A percentile compares a stretch with the other conserved stretches of the same genome.
Conservation (phyloP, 2,329 filamentous ascomycete species). For the Hortaea werneckii region DNA sequence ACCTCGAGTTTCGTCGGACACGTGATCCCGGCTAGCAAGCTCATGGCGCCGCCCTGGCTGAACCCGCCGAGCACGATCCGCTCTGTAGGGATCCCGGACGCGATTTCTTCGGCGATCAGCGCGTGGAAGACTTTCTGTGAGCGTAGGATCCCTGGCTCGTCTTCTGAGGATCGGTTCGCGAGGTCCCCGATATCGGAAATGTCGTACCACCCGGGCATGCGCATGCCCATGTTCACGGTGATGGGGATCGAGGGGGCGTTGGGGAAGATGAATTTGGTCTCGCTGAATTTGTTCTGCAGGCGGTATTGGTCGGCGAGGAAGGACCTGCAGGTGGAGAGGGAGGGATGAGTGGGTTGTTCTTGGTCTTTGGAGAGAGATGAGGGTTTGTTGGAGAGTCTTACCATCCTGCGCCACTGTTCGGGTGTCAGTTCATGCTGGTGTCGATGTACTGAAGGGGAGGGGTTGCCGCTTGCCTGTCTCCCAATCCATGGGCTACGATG, state of each 20-base stretch:
- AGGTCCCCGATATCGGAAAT: conserved; percentile 46
- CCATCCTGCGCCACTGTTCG: conserved; percentile 57
- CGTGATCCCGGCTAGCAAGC: conserved; percentile 70
- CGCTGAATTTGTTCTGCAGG: conserved; percentile 65
- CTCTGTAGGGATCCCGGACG: conserved; percentile 67
- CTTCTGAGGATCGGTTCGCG: conserved; percentile 40
- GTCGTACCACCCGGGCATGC: conserved; percentile 84
- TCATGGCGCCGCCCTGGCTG: conserved; percentile 79
- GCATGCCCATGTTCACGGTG: conserved; percentile 56
- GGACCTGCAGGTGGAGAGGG: conserved; percentile 39
- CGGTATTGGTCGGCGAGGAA: conserved; percentile 82
- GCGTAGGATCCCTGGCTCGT: conserved; percentile 63
- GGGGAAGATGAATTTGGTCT: conserved; percentile 90
- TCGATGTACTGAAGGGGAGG: neutral
- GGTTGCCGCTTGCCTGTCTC: conserved; percentile 53
- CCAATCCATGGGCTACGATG: conserved; percentile 87
- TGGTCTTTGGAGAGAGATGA: neutral
- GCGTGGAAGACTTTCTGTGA: conserved; percentile 67
- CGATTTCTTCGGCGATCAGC: conserved; percentile 71
- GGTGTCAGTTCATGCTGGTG: neutral
- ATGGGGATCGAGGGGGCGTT: conserved; percentile 55
- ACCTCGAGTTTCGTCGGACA: conserved; percentile 67
- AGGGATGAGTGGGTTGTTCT: neutral
- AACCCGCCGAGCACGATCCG: conserved; percentile 82
- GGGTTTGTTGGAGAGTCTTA: conserved; percentile 26